Evolutionary conservation across 768 basidiomycete genomes (phyloP).

Genomic region (Boletus vermiculosoides): DNA sequence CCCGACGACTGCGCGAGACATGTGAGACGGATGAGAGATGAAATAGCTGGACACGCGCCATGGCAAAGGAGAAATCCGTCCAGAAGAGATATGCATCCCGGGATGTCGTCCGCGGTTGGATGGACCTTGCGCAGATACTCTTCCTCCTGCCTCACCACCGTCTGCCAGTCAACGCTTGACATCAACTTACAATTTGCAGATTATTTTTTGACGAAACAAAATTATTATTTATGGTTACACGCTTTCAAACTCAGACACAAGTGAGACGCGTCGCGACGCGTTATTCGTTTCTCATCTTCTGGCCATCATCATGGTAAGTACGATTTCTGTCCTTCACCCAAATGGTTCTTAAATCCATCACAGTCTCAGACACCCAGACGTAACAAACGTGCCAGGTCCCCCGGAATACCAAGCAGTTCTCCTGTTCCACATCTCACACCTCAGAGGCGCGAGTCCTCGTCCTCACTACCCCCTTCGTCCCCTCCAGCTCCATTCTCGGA

Average conservation of each 20-base stretch:
- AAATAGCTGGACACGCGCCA: slow-evolving; percentile 38
- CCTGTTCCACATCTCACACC: slow-evolving; percentile 45
- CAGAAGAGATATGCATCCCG: slow-evolving; percentile 74
- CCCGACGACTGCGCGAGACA: slow-evolving; percentile 55
- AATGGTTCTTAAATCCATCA: neutral
- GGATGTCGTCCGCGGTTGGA: slow-evolving; percentile 77
- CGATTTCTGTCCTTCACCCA: slow-evolving; percentile 3
- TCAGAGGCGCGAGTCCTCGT: slow-evolving; percentile 57
- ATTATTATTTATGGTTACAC: slow-evolving; percentile 22
- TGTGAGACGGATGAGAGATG: slow-evolving; percentile 11
- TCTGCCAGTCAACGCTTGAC: slow-evolving; percentile 48
- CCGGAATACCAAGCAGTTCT: slow-evolving; percentile 46
- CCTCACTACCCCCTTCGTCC: slow-evolving; percentile 84
- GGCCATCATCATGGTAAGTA: slow-evolving; percentile 40
- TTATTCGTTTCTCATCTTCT: slow-evolving; percentile 22
- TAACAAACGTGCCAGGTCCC: slow-evolving; percentile 62
- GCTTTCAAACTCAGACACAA: slow-evolving; percentile 45
- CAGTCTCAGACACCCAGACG: slow-evolving; percentile 49
- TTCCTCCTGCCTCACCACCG: slow-evolving; percentile 64
- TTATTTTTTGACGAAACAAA: slow-evolving; percentile 6
- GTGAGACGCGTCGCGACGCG: slow-evolving; percentile 48
- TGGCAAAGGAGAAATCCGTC: slow-evolving; percentile 73
- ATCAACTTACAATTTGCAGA: slow-evolving; percentile 19
- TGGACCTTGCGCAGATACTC: slow-evolving; percentile 61
- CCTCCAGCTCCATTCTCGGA: slow-evolving; percentile 84